Evolutionary conservation across 1,284 basidiomycete species (phyloP).

Genomic region (Leccinum solheimii): DNA sequence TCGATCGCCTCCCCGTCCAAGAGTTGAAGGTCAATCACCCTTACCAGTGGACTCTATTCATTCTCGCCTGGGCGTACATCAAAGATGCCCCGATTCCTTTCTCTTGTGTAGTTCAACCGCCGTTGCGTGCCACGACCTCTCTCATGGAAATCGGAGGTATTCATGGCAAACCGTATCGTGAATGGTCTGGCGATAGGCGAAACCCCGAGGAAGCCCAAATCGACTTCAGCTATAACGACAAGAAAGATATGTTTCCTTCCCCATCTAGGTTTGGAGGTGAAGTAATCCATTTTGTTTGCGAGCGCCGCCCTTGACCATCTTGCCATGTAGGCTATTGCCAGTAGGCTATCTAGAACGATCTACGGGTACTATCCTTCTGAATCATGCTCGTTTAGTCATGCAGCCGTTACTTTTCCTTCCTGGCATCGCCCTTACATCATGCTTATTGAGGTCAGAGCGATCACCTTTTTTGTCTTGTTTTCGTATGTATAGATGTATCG

Average conservation of each 20-base stretch:
- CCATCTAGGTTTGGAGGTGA: slow-evolving; percentile 30
- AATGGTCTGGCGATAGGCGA: slow-evolving; percentile 25
- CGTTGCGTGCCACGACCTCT: slow-evolving; percentile 5
- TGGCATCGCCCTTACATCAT: slow-evolving; percentile 33
- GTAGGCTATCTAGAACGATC: slow-evolving; percentile 8
- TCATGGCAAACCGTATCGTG: slow-evolving; percentile 26
- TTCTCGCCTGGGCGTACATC: slow-evolving; percentile 80
- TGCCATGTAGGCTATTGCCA: slow-evolving; percentile 28
- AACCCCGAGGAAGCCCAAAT: slow-evolving; percentile 10
- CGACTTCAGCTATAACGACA: slow-evolving; percentile 22
- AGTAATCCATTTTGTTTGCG: neutral
- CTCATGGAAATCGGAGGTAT: slow-evolving; percentile 26
- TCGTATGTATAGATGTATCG: neutral
- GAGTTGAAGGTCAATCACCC: slow-evolving; percentile 21
- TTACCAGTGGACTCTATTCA: slow-evolving; percentile 71
- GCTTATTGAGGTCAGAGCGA: slow-evolving; percentile 26
- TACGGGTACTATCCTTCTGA: neutral
- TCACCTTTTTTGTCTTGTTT: neutral
- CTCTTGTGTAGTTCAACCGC: slow-evolving; percentile 18
- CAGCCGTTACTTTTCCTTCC: slow-evolving; percentile 23
- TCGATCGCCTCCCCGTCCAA: slow-evolving; percentile 24
- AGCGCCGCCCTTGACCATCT: neutral
- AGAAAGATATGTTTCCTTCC: slow-evolving; percentile 24
- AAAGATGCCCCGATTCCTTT: slow-evolving; percentile 50
- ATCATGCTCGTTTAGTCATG: slow-evolving; percentile 14